Percentiles rank a stretch among this genome's conserved stretches.
Evolutionary conservation across 1,284 basidiomycete species (phyloP).

Genomic region (Cryptococcus jaspeensis): DNA sequence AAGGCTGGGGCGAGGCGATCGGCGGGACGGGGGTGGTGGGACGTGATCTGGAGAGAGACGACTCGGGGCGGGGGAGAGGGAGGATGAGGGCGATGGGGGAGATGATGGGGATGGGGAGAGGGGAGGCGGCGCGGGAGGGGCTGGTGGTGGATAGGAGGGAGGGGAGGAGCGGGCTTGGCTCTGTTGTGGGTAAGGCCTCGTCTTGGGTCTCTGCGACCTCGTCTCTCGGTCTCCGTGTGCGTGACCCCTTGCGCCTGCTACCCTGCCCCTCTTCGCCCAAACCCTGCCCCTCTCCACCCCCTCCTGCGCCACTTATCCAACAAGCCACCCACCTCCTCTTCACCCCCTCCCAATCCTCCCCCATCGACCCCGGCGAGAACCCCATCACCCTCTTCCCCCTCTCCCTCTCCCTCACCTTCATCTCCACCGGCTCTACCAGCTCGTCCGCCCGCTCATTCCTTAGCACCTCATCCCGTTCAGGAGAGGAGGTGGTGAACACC

Average conservation of each 20-base stretch:
- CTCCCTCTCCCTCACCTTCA: background rate
- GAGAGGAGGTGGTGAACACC: constrained; percentile 38
- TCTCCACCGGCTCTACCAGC: constrained; percentile 32
- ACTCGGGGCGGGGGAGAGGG: background rate
- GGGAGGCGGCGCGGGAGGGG: background rate
- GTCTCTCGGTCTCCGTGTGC: background rate
- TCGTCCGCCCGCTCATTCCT: constrained; percentile 45
- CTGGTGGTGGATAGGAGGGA: constrained; percentile 2
- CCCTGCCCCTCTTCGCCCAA: background rate
- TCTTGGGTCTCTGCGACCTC: background rate
- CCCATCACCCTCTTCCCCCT: constrained; percentile 2
- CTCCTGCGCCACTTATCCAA: no score
- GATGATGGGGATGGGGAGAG: background rate
- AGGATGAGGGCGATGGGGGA: constrained; percentile 1
- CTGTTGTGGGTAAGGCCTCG: background rate
- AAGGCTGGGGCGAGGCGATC: background rate
- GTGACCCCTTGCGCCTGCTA: background rate
- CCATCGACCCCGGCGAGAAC: constrained; percentile 20
- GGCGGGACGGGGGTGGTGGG: background rate
- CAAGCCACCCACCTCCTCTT: constrained; percentile 15
- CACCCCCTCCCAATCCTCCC: constrained; percentile 21
- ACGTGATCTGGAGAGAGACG: background rate
- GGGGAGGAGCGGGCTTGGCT: background rate
- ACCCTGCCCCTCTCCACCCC: background rate
- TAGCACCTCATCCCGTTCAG: constrained; percentile 21